These are phyloP conservation scores for Cryphonectria nitschkei DNA, from an alignment of 2,329 filamentous ascomycete genomes.

Conservation along the genomic window DNA sequence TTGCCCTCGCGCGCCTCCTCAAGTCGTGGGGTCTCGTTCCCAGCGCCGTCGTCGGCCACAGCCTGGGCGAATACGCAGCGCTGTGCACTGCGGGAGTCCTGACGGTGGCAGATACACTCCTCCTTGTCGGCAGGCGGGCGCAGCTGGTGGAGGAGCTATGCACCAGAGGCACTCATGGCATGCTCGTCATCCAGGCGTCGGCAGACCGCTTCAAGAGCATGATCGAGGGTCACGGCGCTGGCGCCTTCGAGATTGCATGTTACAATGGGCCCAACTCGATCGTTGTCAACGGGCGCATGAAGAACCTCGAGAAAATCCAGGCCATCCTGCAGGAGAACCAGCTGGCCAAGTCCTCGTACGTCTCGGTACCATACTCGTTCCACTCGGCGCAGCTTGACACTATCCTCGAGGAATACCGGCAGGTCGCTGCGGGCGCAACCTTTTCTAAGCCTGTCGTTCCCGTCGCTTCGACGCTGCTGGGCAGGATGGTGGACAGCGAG, in stretches of 20 bases:
- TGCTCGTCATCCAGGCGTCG: conserved; percentile 50
- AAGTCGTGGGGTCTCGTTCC: conserved; percentile 43
- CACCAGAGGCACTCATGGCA: conserved; percentile 66
- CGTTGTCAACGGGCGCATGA: conserved; percentile 60
- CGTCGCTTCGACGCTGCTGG: conserved; percentile 36
- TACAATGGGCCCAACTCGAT: conserved; percentile 76
- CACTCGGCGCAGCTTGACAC: not conserved
- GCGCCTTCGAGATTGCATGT: conserved; percentile 61
- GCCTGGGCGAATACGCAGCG: conserved; percentile 61
- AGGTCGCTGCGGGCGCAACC: not conserved
- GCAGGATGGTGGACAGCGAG: conserved; percentile 38
- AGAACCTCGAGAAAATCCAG: not conserved
- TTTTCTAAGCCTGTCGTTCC: not conserved
- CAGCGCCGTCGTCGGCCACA: conserved; percentile 49
- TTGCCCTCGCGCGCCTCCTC: conserved; percentile 44
- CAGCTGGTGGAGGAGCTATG: conserved; percentile 67
- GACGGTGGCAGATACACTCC: conserved; percentile 71
- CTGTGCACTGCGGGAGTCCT: conserved; percentile 72
- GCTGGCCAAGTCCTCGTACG: conserved; percentile 48
- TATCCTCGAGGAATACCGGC: not conserved
- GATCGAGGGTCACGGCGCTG: conserved; percentile 51
- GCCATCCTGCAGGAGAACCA: conserved; percentile 17
- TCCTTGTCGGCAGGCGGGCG: conserved; percentile 70
- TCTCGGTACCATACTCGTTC: conserved; percentile 40
- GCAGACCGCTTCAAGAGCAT: conserved; percentile 32